Evolutionary conservation across 1,139 yeast genomes (phyloP).

Genomic region (Hansenula lynferdii): DNA sequence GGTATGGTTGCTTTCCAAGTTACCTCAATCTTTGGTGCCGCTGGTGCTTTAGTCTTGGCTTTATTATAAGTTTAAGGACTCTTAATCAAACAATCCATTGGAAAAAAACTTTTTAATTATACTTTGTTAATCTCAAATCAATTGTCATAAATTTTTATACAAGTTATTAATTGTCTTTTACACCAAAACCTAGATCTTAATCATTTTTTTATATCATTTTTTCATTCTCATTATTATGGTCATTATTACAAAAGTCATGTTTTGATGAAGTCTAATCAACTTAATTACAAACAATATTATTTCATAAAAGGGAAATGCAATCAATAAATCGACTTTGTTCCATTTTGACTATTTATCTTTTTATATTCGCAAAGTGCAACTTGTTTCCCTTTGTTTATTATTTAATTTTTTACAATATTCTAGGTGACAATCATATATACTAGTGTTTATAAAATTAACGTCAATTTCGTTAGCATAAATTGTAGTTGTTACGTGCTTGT

Average conservation of each 20-base stretch:
- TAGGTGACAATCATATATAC: conserved; percentile 1
- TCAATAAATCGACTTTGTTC: no score
- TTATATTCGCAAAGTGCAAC: no score
- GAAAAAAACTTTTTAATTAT: neutral
- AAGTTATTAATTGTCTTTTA: neutral
- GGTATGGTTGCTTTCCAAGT: conserved; percentile 34
- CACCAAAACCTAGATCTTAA: neutral
- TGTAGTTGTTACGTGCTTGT: neutral
- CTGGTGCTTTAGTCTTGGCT: conserved; percentile 62
- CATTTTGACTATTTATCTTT: neutral
- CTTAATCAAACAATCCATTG: neutral
- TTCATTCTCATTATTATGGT: neutral
- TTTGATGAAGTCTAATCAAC: no score
- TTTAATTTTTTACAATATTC: neutral
- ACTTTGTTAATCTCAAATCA: neutral
- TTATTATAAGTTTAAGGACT: conserved; percentile 41
- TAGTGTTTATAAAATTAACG: neutral
- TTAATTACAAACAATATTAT: no score
- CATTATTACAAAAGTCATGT: no score
- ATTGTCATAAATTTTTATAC: neutral
- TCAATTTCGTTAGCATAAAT: neutral
- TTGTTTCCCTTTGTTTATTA: neutral
- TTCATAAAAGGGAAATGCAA: no score
- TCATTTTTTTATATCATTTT: neutral
- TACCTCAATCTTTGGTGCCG: conserved; percentile 49